These are phyloP conservation scores for Gillenia trifoliata DNA, from an alignment of 306 rosid species.

Conservation along the genomic window DNA sequence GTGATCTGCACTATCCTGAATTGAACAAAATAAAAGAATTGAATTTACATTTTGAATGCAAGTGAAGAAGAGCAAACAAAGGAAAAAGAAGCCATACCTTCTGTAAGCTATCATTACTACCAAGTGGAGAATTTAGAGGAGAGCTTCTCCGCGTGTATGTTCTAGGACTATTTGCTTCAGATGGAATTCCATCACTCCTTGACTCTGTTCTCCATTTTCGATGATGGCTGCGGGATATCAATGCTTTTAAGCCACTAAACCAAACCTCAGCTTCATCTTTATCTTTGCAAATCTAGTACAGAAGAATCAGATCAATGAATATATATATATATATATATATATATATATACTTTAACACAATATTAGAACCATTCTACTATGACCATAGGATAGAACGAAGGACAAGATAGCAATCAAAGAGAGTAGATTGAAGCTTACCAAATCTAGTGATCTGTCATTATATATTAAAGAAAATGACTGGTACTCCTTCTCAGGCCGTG, in stretches of 20 bases:
- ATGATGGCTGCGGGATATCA: conserved; percentile 78
- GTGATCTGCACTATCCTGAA: conserved; percentile 86
- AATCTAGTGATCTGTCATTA: conserved; percentile 89
- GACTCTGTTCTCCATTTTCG: conserved; percentile 98
- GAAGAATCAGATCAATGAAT: conserved; percentile 25
- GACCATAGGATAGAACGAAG: neutral
- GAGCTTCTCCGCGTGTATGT: conserved; percentile 94
- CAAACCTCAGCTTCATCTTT: conserved; percentile 99
- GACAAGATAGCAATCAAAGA: conserved; percentile 3
- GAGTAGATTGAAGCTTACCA: conserved; percentile 47
- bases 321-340: neutral
- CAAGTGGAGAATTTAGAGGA: conserved; percentile 88
- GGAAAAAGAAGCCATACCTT: conserved; percentile 51
- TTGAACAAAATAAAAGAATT: conserved; percentile 20
- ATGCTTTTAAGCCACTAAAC: conserved; percentile 97
- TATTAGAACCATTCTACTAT: neutral
- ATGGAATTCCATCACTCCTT: conserved; percentile 92
- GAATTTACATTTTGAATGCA: conserved; percentile 20
- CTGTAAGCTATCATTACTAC: conserved; percentile 90
- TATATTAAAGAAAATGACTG: conserved; percentile 97
- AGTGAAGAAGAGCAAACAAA: conserved; percentile 9
- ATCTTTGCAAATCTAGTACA: conserved; percentile 93
- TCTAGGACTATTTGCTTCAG: conserved; percentile 97
- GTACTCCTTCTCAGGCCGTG: conserved; percentile 97
- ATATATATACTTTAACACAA: neutral